phyloP scores from a whole-genome alignment of 1,284 basidiomycete species.

The Hemileia vastatrix region DNA sequence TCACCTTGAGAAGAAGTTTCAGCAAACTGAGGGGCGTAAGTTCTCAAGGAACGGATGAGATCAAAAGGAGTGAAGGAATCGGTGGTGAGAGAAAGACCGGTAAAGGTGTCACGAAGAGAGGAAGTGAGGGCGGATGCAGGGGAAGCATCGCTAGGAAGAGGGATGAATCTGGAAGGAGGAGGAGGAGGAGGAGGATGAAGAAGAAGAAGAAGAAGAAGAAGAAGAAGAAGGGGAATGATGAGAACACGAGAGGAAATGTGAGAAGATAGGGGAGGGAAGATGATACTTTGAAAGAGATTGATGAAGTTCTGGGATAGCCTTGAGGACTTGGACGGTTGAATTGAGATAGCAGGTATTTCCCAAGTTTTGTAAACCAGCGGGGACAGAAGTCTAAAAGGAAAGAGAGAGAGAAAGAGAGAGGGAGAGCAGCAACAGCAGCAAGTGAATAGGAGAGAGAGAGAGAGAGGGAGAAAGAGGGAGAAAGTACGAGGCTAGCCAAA shows the following conservation, averaged over 20 bases:
- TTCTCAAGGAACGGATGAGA: conserved; percentile 56
- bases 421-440: conserved; percentile 32
- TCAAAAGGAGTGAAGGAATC: conserved; percentile 65
- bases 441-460: conserved; percentile 45
- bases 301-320: conserved; percentile 79
- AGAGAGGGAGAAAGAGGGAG: background rate
- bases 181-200: conserved; percentile 13
- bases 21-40: conserved; percentile 81
- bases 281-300: conserved; percentile 27
- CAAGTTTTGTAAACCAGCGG: conserved; percentile 47
- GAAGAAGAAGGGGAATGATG: conserved; percentile 11
- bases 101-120: conserved; percentile 64
- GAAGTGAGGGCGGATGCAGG: conserved; percentile 47
- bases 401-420: conserved; percentile 15
- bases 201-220: conserved; percentile 20
- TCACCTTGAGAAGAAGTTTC: conserved; percentile 55
- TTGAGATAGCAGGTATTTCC: conserved; percentile 97
- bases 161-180: background rate
- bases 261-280: background rate
- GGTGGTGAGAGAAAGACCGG: conserved; percentile 62
- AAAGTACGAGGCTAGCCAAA: conserved; percentile 50
- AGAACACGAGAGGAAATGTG: conserved; percentile 48
- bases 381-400: conserved; percentile 24
- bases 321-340: conserved; percentile 80
- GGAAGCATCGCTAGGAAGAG: conserved; percentile 25